These are phyloP conservation scores for Pelargonium nanum DNA, from an alignment of 345 rosid species.

Conservation along the genomic window DNA sequence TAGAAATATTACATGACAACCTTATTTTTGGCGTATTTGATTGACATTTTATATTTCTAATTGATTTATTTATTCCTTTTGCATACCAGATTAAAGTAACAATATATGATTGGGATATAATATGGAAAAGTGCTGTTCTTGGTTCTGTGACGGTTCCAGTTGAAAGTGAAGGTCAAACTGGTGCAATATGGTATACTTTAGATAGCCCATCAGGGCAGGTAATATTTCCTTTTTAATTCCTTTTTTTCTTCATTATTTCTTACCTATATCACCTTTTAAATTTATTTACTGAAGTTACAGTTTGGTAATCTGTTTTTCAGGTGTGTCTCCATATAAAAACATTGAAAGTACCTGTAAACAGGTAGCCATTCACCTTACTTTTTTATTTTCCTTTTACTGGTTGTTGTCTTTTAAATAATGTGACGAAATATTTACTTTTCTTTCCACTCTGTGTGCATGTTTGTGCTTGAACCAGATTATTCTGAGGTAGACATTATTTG, in stretches of 20 bases:
- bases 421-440: not conserved
- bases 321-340: slow-evolving; percentile 89
- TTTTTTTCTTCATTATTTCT: slow-evolving; percentile 9
- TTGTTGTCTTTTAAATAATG: not conserved
- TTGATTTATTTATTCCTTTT: not conserved
- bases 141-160: slow-evolving; percentile 84
- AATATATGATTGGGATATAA: slow-evolving; percentile 98
- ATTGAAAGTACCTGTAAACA: slow-evolving; percentile 41
- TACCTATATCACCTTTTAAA: slow-evolving; percentile 12
- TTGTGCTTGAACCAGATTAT: too few relatives aligned
- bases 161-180: slow-evolving; percentile 86
- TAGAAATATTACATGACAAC: not conserved
- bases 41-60: not conserved
- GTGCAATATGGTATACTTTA: slow-evolving; percentile 76
- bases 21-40: not conserved
- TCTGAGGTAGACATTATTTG: not conserved
- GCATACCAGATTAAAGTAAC: slow-evolving; percentile 69
- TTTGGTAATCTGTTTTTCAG: slow-evolving; percentile 30
- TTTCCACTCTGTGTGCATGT: not conserved
- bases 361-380: not conserved
- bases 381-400: not conserved
- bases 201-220: slow-evolving; percentile 97
- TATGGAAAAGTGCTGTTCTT: slow-evolving; percentile 96
- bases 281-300: not conserved
- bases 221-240: slow-evolving; percentile 15